These are phyloP conservation scores for Ascochyta fabae DNA, from an alignment of 2,329 filamentous ascomycete species.

Conservation along the genomic window DNA sequence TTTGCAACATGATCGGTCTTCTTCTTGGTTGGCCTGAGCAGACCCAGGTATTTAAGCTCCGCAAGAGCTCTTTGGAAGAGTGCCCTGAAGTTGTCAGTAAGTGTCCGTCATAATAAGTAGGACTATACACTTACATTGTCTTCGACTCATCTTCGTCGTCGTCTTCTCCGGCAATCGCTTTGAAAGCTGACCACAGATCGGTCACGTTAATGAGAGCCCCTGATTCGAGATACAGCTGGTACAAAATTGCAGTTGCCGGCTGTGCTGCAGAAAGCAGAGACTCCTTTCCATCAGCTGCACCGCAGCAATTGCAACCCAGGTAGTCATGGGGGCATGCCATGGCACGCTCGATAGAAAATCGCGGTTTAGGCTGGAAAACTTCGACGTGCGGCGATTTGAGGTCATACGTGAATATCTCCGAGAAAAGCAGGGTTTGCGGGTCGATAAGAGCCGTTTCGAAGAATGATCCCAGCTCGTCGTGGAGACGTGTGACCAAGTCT, in stretches of 20 bases:
- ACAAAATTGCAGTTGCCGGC: conserved; percentile 75
- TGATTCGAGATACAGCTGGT: conserved; percentile 80
- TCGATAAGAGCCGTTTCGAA: conserved; percentile 56
- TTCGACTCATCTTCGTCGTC: conserved; percentile 56
- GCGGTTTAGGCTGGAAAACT: conserved; percentile 77
- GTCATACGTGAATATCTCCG: conserved; percentile 80
- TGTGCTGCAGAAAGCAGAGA: conserved; percentile 63
- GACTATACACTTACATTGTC: conserved; percentile 50
- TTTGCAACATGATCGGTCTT: conserved; percentile 93
- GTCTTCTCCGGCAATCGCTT: conserved; percentile 63
- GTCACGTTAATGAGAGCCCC: conserved; percentile 78
- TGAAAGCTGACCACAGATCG: conserved; percentile 81
- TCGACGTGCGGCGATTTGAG: conserved; percentile 71
- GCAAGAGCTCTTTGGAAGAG: conserved; percentile 86
- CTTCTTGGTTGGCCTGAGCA: conserved; percentile 88
- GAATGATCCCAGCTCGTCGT: conserved; percentile 57
- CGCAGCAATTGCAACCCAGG: conserved; percentile 74
- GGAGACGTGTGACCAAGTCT: conserved; percentile 64
- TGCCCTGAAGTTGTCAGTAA: conserved; percentile 53
- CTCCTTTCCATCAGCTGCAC: conserved; percentile 47
- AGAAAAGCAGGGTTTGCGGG: conserved; percentile 63
- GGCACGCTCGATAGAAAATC: conserved; percentile 73
- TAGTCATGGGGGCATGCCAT: conserved; percentile 78
- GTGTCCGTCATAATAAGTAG: neutral
- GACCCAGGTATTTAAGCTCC: conserved; percentile 83